These are phyloP conservation scores for Ustilago tritici DNA, from an alignment of 1,284 basidiomycete genomes.

Conservation along the genomic window DNA sequence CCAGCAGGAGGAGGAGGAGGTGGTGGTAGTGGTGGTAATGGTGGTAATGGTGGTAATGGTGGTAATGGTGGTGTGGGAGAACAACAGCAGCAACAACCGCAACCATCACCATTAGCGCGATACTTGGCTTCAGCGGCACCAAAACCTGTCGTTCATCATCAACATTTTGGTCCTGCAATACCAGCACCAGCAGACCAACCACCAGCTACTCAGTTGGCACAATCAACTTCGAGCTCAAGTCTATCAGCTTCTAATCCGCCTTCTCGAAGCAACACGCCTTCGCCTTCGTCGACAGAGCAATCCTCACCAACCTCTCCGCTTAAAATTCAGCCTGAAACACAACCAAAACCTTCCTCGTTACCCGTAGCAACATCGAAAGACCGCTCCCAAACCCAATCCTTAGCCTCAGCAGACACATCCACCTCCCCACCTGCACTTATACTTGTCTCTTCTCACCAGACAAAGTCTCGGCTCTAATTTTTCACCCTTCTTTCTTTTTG, in stretches of 20 bases:
- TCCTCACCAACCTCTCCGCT: background rate
- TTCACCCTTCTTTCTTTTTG: background rate
- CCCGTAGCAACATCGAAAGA: background rate
- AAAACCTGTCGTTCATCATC: background rate
- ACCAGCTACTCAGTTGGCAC: background rate
- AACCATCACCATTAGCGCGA: background rate
- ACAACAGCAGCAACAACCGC: conserved; percentile 4
- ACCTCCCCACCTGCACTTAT: background rate
- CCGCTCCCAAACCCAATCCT: background rate
- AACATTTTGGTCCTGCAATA: background rate
- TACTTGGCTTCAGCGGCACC: background rate
- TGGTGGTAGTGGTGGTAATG: background rate
- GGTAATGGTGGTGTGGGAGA: background rate
- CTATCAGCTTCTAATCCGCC: background rate
- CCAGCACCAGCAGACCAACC: conserved; percentile 1
- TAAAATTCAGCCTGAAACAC: background rate
- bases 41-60: background rate
- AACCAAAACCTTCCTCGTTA: background rate
- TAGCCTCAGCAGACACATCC: background rate
- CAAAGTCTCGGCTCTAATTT: conserved; percentile 21
- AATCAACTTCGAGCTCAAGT: background rate
- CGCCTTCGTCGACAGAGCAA: background rate
- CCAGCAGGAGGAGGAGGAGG: background rate
- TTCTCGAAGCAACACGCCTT: background rate
- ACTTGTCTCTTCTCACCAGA: conserved; percentile 7